Evolutionary conservation across 306 rosid species (phyloP), one percentile per base, ranked within the genome.

Genomic region (Lathyrus aphaca): DNA sequence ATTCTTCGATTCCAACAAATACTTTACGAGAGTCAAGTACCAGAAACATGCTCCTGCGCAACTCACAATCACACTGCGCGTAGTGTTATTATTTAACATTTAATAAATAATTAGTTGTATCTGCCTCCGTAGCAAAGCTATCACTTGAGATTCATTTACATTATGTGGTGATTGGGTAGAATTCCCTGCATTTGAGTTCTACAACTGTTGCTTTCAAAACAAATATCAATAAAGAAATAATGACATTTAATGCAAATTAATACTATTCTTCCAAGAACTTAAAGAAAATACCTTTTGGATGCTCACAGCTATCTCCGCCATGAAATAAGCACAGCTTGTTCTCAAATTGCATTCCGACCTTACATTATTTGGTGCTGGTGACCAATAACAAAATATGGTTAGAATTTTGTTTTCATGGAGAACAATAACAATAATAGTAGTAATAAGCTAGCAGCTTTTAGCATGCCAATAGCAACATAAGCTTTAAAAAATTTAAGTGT

Each of bases 231-330:
- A 54, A 73, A 49, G 66, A 39, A 5, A 42, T 46, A 16, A 43
- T 68, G 44, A 48, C 49, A 55, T 38, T 23, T 63, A 35, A 44
- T 50, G 54, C 64, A 72, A 60, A 68, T 49, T 57, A 68, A 44
- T 45, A 58, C 37, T n/a, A 19, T 39, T 49, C 45, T 60, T 60
- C n/a, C 63, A 61, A 13, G 45, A 39, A 70, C 68, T 66, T 45
- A 51, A 69, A 85, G 74, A 72, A 78, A 60, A 67, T 86, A 93
- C 98, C 96, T 90, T 93, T 72, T 43, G 81, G 69, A 93, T 84
- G 91, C 94, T 88, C 97, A 93, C 86, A 71, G 98, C 91, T 77
- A 88, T 76, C 82, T 93, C 98, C 59, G 86, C 91, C 87, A 90
- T 88, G 81, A 88, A 86, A 87, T 83, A 90, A 69, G 90, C 86